These are phyloP conservation scores for Tinospora cordifolia DNA, from an alignment of 164 flowering plant genomes.

Conservation along the genomic window DNA sequence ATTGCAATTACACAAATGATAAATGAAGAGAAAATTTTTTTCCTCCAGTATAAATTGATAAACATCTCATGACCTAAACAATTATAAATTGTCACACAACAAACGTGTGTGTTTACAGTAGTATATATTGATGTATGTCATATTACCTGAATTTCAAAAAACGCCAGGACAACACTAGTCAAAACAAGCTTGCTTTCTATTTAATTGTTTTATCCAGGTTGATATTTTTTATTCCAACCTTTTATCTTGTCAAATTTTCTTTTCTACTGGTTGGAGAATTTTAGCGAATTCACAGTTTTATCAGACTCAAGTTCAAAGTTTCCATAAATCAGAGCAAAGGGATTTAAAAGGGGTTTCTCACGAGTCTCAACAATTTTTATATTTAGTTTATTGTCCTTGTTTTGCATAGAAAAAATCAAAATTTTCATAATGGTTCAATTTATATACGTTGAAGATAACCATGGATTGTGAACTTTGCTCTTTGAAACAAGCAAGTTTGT, in stretches of 20 bases:
- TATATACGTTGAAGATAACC: conserved; percentile 40
- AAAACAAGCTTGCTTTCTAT: conserved; percentile 43
- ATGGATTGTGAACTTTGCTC: conserved; percentile 95
- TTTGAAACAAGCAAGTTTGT: conserved; percentile 41
- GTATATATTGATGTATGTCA: background rate
- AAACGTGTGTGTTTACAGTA: background rate
- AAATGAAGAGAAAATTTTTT: background rate
- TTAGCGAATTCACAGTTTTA: conserved; percentile 9
- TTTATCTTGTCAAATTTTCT: background rate
- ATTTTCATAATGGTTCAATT: background rate
- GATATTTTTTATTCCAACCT: background rate
- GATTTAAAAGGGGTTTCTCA: conserved; percentile 82
- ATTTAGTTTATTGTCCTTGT: conserved; percentile 32
- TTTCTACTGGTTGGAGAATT: background rate
- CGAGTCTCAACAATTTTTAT: conserved; percentile 86
- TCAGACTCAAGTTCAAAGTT: conserved; percentile 84
- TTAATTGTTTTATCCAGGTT: background rate
- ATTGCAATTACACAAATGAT: background rate
- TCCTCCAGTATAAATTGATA: too few species aligned
- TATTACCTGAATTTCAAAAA: conserved; percentile 84
- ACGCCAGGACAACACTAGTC: conserved; percentile 69
- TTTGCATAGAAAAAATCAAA: conserved; percentile 4
- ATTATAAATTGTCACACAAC: too few species aligned
- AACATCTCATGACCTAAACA: too few species aligned
- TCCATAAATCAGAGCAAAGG: conserved; percentile 76